Evolutionary conservation across 371 early-diverging fungal species (phyloP).

Genomic region (Lichtheimia hyalospora): DNA sequence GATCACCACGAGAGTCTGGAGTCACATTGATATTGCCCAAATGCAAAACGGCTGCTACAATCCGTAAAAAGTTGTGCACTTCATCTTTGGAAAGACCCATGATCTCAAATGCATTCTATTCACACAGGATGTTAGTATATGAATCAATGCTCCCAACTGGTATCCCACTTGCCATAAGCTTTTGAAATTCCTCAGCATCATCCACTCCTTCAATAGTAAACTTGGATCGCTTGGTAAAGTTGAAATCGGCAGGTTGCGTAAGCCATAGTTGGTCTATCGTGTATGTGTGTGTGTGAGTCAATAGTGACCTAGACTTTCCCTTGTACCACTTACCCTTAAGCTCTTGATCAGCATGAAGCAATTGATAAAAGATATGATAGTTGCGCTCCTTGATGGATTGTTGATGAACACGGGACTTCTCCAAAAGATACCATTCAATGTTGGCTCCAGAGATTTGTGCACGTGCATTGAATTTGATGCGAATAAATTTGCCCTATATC

Average conservation of each 20-base stretch:
- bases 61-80: conserved; percentile 78
- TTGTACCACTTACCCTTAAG: conserved; percentile 45
- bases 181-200: conserved; percentile 84
- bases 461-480: conserved; percentile 91
- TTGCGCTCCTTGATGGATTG: conserved; percentile 93
- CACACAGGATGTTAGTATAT: background rate
- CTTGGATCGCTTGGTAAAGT: conserved; percentile 75
- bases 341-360: conserved; percentile 82
- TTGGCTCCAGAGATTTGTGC: conserved; percentile 96
- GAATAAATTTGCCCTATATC: conserved; percentile 96
- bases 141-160: background rate
- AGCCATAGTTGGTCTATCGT: conserved; percentile 73
- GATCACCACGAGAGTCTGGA: conserved; percentile 73
- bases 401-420: conserved; percentile 96
- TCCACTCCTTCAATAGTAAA: conserved; percentile 93
- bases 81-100: conserved; percentile 84
- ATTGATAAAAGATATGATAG: conserved; percentile 99
- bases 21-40: conserved; percentile 91
- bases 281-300: conserved; percentile 1
- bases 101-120: conserved; percentile 78
- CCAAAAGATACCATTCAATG: conserved; percentile 98
- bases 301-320: background rate
- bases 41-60: conserved; percentile 94
- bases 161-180: conserved; percentile 57
- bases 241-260: conserved; percentile 74